phyloP scores from a whole-genome alignment of 139 green algal species.

The Chlorella sp. region DNA sequence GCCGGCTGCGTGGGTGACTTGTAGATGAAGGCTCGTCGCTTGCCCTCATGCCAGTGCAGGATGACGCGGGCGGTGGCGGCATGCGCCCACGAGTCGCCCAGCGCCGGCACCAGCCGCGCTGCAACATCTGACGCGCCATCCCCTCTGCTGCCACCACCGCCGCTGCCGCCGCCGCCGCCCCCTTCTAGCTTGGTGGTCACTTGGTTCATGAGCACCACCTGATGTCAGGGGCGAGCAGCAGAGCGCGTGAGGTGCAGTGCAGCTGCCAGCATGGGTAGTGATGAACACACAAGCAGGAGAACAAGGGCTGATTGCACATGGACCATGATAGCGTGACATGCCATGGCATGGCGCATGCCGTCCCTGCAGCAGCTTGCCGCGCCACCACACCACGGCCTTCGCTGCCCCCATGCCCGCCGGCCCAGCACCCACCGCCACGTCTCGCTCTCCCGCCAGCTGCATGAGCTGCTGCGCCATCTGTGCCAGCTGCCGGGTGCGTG shows the following conservation, averaged over 20 bases:
- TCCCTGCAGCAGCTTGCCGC: too few relatives aligned
- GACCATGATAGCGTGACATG: not conserved
- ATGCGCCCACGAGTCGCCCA: slow-evolving; percentile 90
- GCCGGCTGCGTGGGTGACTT: slow-evolving; percentile 80
- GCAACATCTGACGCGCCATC: not conserved
- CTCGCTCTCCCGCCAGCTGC: slow-evolving; percentile 66
- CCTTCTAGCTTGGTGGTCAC: slow-evolving; percentile 80
- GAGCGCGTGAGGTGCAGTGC: too few relatives aligned
- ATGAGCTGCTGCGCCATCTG: slow-evolving; percentile 87
- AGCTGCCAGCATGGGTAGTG: too few relatives aligned
- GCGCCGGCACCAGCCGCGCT: slow-evolving; percentile 69
- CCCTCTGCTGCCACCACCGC: not conserved
- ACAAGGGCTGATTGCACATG: too few relatives aligned
- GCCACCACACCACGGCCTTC: too few relatives aligned
- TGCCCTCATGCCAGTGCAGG: slow-evolving; percentile 69
- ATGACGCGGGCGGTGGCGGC: slow-evolving; percentile 84
- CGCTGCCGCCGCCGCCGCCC: slow-evolving; percentile 7
- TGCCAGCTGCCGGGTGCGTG: slow-evolving; percentile 77
- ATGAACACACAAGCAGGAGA: too few relatives aligned
- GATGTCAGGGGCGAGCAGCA: too few relatives aligned
- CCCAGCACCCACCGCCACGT: slow-evolving; percentile 72
- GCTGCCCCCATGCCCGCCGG: not conserved
- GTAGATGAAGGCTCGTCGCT: slow-evolving; percentile 68
- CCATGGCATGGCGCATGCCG: not conserved
- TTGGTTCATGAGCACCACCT: slow-evolving; percentile 90